Percentiles rank a stretch among this genome's conserved stretches.
phyloP scores from a whole-genome alignment of 2,329 filamentous ascomycete species.

The Fusarium sp. region DNA sequence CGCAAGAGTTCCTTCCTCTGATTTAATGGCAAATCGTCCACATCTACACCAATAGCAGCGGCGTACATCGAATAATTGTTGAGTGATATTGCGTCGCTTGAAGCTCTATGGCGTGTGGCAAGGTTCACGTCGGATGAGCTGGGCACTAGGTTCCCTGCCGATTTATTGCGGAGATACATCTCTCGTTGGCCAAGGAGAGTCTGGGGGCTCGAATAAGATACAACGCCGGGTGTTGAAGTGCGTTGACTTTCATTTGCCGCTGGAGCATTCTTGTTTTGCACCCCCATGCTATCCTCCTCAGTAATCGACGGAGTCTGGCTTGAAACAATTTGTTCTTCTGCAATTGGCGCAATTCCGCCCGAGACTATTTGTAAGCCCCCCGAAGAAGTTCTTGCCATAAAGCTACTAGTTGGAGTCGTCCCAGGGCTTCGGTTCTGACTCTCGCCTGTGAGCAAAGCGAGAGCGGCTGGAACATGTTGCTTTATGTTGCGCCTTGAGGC shows the following conservation, averaged over 20 bases:
- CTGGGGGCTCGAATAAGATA: constrained; percentile 62
- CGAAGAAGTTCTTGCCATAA: constrained; percentile 35
- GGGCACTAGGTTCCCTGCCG: constrained; percentile 52
- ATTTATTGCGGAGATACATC: constrained; percentile 62
- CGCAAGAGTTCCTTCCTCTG: constrained; percentile 71
- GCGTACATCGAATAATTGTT: constrained; percentile 49
- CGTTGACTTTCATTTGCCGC: constrained; percentile 38
- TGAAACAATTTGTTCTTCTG: constrained; percentile 51
- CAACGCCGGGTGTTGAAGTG: constrained; percentile 54
- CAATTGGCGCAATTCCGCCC: constrained; percentile 52
- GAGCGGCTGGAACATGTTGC: constrained; percentile 38
- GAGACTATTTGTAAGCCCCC: constrained; percentile 41
- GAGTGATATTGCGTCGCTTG: constrained; percentile 55
- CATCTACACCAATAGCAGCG: constrained; percentile 51
- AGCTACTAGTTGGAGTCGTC: constrained; percentile 29
- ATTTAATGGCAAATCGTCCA: constrained; percentile 77
- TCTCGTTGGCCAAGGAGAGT: constrained; percentile 67
- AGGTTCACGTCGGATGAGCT: constrained; percentile 42
- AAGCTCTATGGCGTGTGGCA: constrained; percentile 41
- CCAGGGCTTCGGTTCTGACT: constrained; percentile 34
- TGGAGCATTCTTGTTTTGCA: constrained; percentile 33
- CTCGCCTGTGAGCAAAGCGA: constrained; percentile 41
- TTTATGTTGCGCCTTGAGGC: constrained; percentile 26
- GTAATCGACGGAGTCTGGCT: constrained; percentile 28
- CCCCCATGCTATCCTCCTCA: constrained; percentile 13